Conservation (phyloP, 2,329 filamentous ascomycete genomes). For the Verticillium zaregamsianum region DNA sequence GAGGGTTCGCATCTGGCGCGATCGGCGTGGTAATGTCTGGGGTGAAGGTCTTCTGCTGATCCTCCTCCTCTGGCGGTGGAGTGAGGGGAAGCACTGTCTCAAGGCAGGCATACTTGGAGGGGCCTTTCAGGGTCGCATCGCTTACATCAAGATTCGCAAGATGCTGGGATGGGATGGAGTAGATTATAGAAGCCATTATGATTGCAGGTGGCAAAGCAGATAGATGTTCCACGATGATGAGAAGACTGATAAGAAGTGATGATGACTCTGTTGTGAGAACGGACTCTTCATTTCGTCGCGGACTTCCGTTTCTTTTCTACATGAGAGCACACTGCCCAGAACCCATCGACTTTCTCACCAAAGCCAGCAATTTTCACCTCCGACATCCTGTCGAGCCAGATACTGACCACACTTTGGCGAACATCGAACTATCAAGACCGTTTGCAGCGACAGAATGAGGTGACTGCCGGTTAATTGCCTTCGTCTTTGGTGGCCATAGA, state of each 20-base stretch:
- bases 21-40: not conserved
- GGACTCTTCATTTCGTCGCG: not conserved
- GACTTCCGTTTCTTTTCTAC: not conserved
- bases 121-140: not conserved
- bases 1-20: conserved; percentile 14
- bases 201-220: not conserved
- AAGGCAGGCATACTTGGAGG: not conserved
- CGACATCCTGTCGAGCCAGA: not conserved
- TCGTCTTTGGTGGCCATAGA: not conserved
- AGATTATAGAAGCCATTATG: not conserved
- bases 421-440: not conserved
- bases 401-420: not conserved
- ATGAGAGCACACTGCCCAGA: not conserved
- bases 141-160: not conserved
- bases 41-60: not conserved
- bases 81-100: not conserved
- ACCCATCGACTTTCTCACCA: not conserved
- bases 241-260: not conserved
- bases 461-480: not conserved
- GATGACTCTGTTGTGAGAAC: not conserved
- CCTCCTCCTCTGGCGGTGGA: not conserved
- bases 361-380: not conserved
- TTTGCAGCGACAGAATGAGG: not conserved
- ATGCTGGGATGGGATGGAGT: not conserved
- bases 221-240: not conserved